phyloP scores from a whole-genome alignment of 2,329 filamentous ascomycete genomes.

The Pseudogymnoascus sp. region DNA sequence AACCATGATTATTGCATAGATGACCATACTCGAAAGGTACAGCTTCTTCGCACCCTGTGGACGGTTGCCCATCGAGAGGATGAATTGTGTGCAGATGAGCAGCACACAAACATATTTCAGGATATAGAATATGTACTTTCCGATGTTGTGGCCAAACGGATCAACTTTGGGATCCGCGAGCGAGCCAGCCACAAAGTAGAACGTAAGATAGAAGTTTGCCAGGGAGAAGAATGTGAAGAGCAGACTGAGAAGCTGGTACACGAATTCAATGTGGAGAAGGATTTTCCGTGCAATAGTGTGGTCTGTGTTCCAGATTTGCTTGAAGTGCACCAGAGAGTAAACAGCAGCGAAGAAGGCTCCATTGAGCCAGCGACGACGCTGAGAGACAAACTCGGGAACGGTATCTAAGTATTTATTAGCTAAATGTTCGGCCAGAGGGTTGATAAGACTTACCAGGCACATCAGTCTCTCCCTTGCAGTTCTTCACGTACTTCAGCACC shows the following conservation, averaged over 20 bases:
- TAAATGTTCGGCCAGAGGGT: neutral
- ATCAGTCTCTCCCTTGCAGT: conserved; percentile 93
- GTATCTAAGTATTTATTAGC: conserved; percentile 49
- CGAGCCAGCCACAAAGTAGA: conserved; percentile 94
- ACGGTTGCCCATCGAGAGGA: conserved; percentile 89
- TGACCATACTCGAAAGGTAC: conserved; percentile 78
- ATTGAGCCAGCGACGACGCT: conserved; percentile 93
- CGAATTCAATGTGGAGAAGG: conserved; percentile 85
- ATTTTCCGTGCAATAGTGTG: conserved; percentile 85
- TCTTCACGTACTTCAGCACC: conserved; percentile 97
- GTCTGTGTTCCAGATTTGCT: conserved; percentile 86
- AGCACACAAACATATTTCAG: conserved; percentile 79
- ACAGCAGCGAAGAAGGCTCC: conserved; percentile 98
- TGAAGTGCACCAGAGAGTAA: conserved; percentile 92
- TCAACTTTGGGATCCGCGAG: conserved; percentile 71
- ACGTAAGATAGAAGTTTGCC: conserved; percentile 97
- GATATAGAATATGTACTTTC: conserved; percentile 75
- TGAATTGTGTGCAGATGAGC: conserved; percentile 90
- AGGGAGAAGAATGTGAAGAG: conserved; percentile 97
- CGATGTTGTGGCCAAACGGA: conserved; percentile 84
- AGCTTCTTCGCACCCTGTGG: conserved; percentile 90
- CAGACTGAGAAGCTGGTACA: conserved; percentile 89
- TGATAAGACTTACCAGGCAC: conserved; percentile 65
- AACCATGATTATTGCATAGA: conserved; percentile 89
- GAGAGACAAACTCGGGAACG: conserved; percentile 94